Evolutionary conservation across 371 early-diverging fungal genomes (phyloP).

Genomic region (Sporodiniella umbellata): DNA sequence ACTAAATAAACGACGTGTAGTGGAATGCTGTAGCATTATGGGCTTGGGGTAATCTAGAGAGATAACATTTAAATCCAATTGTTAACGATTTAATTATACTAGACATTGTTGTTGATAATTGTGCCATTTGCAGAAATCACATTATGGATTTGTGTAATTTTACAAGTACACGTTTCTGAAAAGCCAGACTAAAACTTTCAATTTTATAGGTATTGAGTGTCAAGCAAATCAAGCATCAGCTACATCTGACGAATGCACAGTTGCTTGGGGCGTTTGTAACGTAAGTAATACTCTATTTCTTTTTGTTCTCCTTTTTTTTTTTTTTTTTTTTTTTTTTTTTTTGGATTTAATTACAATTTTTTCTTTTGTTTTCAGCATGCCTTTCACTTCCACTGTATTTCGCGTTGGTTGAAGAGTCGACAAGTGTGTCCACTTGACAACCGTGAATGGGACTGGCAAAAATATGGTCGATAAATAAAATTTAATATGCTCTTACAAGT

Average conservation of each 20-base stretch:
- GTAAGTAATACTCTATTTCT: conserved; percentile 44
- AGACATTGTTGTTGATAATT: conserved; percentile 99
- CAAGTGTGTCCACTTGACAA: conserved; percentile 99
- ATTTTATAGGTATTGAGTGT: conserved; percentile 86
- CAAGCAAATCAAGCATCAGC: conserved; percentile 96
- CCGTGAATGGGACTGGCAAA: conserved; percentile 98
- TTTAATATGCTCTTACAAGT: no score
- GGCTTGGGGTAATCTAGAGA: conserved; percentile 85
- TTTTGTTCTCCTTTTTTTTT: not conserved
- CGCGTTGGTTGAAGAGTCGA: conserved; percentile 98
- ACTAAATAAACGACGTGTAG: conserved; percentile 38
- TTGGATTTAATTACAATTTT: not conserved
- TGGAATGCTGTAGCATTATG: conserved; percentile 98
- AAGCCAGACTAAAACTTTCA: no score
- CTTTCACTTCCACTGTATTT: conserved; percentile 99
- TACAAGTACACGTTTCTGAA: no score
- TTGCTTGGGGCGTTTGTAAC: conserved; percentile 99
- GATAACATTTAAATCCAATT: no score
- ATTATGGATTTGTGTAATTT: conserved; percentile 98
- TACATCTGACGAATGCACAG: conserved; percentile 93
- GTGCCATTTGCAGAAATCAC: conserved; percentile 99
- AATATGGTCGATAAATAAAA: conserved; percentile 55
- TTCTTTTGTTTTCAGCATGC: conserved; percentile 94
- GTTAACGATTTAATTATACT: no score
- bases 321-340: not conserved